phyloP scores from a whole-genome alignment of 2,329 filamentous ascomycete species.

The Aspergillaceae sp. region DNA sequence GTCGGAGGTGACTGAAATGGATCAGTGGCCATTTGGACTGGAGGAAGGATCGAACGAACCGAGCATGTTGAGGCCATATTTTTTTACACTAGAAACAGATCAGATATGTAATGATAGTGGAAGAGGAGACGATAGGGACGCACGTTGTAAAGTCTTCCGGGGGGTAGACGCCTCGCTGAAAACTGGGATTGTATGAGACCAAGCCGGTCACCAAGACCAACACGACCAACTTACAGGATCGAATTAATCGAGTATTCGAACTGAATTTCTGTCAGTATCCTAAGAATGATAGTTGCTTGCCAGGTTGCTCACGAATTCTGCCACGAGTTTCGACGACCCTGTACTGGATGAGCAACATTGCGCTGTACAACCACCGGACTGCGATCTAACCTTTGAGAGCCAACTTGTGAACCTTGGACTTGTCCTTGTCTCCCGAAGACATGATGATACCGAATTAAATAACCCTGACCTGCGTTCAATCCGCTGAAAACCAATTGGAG shows the following conservation, averaged over 20 bases:
- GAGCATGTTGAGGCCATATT: slow-evolving; percentile 98
- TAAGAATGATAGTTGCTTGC: no score
- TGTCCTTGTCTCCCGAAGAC: slow-evolving; percentile 47
- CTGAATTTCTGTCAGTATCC: slow-evolving; percentile 10
- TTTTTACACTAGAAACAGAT: slow-evolving; percentile 60
- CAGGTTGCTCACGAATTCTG: slow-evolving; percentile 69
- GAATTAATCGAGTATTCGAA: slow-evolving; percentile 99
- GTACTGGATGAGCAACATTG: slow-evolving; percentile 2
- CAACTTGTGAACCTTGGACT: slow-evolving; percentile 90
- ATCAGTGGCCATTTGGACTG: slow-evolving; percentile 7
- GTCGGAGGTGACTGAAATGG: slow-evolving; percentile 67
- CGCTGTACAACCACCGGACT: not conserved
- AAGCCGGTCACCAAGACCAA: not conserved
- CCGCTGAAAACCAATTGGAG: not conserved
- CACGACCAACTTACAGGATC: slow-evolving; percentile 59
- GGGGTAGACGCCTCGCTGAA: slow-evolving; percentile 76
- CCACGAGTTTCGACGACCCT: slow-evolving; percentile 75
- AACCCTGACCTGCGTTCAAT: no score
- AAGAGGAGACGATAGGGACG: slow-evolving; percentile 22
- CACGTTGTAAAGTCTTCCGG: slow-evolving; percentile 94
- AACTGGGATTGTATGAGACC: slow-evolving; percentile 45
- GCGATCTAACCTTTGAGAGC: slow-evolving; percentile 44
- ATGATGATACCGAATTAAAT: slow-evolving; percentile 17
- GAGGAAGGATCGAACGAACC: slow-evolving; percentile 38
- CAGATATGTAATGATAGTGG: slow-evolving; percentile 1